Evolutionary conservation across 2,329 filamentous ascomycete species (phyloP).

Genomic region (Achaetomium macrosporum): DNA sequence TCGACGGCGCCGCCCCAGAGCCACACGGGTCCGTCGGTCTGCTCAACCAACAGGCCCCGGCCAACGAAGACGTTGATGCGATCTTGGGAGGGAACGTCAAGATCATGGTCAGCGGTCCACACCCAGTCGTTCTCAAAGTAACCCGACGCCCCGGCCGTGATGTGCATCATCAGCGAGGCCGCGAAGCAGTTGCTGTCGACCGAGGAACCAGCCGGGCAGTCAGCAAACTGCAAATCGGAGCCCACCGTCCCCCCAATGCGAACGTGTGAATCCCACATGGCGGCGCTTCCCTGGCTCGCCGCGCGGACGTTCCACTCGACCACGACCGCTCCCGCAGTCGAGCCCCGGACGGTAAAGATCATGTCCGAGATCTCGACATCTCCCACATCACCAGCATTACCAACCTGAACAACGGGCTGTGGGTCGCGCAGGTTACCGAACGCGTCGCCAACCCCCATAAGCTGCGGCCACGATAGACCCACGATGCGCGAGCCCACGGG

Average conservation of each 20-base stretch:
- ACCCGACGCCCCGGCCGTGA: not conserved
- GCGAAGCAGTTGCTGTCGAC: constrained; percentile 62
- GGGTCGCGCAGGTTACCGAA: too few species aligned
- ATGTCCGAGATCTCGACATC: too few species aligned
- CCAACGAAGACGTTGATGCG: constrained; percentile 32
- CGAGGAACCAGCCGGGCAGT: constrained; percentile 38
- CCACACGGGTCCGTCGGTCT: constrained; percentile 44
- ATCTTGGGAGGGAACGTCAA: not conserved
- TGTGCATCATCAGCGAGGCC: constrained; percentile 44
- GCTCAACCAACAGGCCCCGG: constrained; percentile 38
- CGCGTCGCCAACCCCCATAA: too few species aligned
- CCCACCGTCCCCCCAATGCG: constrained; percentile 66
- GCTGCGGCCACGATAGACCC: too few species aligned
- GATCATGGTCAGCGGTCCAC: not conserved
- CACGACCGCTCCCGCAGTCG: too few species aligned
- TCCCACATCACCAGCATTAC: too few species aligned
- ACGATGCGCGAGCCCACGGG: too few species aligned
- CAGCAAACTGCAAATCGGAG: not conserved
- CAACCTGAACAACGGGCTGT: too few species aligned
- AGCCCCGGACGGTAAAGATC: too few species aligned
- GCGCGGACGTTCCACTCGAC: too few species aligned
- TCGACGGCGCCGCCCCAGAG: constrained; percentile 58
- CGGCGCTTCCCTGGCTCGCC: constrained; percentile 60
- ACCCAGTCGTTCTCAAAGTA: not conserved
- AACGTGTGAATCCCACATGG: constrained; percentile 91